These are phyloP conservation scores for Begonia peltatifolia DNA, from an alignment of 306 rosid genomes.

Conservation along the genomic window DNA sequence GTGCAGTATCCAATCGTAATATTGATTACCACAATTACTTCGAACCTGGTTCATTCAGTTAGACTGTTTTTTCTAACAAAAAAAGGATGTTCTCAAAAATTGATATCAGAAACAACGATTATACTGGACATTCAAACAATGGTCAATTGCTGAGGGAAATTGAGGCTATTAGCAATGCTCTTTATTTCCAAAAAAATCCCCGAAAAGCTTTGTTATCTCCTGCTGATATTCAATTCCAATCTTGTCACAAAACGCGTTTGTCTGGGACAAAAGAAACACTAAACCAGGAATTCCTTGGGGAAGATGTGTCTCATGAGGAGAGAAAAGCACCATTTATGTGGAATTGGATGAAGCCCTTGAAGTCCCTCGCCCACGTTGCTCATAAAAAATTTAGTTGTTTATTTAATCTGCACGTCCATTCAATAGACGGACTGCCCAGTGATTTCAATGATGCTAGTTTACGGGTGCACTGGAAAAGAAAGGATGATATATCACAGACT, in stretches of 20 bases:
- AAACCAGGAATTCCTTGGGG: slow-evolving; percentile 17
- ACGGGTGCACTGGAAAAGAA: slow-evolving; percentile 56
- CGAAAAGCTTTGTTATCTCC: slow-evolving; percentile 17
- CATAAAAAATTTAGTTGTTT: slow-evolving; percentile 37
- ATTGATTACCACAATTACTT: too few species aligned
- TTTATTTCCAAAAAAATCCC: slow-evolving; percentile 36
- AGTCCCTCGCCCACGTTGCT: slow-evolving; percentile 51
- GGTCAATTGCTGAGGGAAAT: slow-evolving; percentile 44
- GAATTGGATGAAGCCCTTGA: slow-evolving; percentile 82
- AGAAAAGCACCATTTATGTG: slow-evolving; percentile 37
- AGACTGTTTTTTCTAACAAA: slow-evolving; percentile 5
- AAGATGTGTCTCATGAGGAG: slow-evolving; percentile 22
- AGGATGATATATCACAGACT: slow-evolving; percentile 33
- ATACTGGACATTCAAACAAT: slow-evolving; percentile 18
- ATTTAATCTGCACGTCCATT: slow-evolving; percentile 51
- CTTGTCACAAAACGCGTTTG: slow-evolving; percentile 22
- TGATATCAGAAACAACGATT: slow-evolving; percentile 17
- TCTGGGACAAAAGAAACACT: slow-evolving; percentile 18
- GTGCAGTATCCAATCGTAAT: too few species aligned
- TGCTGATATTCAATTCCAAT: slow-evolving; percentile 21
- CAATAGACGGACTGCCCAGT: slow-evolving; percentile 46
- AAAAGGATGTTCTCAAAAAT: slow-evolving; percentile 24
- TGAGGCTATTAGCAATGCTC: slow-evolving; percentile 72
- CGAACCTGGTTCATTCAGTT: slow-evolving; percentile 11
- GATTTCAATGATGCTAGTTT: slow-evolving; percentile 32